Evolutionary conservation across 768 basidiomycete species (phyloP).

Genomic region (Kwoniella bestiolae): DNA sequence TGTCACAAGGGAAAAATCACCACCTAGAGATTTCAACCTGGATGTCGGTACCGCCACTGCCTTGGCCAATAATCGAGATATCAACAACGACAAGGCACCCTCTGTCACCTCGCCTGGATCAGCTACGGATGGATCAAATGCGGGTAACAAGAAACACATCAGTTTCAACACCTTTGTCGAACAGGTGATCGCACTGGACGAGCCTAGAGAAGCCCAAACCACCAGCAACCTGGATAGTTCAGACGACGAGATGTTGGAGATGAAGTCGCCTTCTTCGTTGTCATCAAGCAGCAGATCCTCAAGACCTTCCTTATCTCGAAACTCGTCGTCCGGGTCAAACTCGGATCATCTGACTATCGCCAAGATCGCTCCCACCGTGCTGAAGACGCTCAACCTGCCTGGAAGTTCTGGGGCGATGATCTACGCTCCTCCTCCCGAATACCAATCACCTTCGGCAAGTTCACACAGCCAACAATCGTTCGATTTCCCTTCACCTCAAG

Average conservation of each 20-base stretch:
- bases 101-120: not conserved
- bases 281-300: slow-evolving; percentile 44
- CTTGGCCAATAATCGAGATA: slow-evolving; percentile 20
- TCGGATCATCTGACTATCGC: slow-evolving; percentile 71
- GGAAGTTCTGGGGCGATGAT: slow-evolving; percentile 54
- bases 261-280: slow-evolving; percentile 62
- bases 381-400: slow-evolving; percentile 70
- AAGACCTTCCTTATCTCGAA: slow-evolving; percentile 48
- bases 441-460: slow-evolving; percentile 42
- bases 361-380: slow-evolving; percentile 75
- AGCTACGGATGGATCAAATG: slow-evolving; percentile 13
- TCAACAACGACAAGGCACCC: slow-evolving; percentile 45
- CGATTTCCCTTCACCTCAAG: slow-evolving; percentile 54
- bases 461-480: slow-evolving; percentile 17
- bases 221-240: slow-evolving; percentile 42
- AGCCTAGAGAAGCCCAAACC: slow-evolving; percentile 41
- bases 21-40: slow-evolving; percentile 64
- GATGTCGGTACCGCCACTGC: slow-evolving; percentile 46
- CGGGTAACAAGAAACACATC: slow-evolving; percentile 75
- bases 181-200: slow-evolving; percentile 73
- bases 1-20: slow-evolving; percentile 63
- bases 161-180: slow-evolving; percentile 98
- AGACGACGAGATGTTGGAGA: slow-evolving; percentile 68
- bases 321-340: slow-evolving; percentile 39
- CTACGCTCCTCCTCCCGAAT: slow-evolving; percentile 55